Evolutionary conservation across 2,329 filamentous ascomycete genomes (phyloP).

Genomic region (Calonectria pteridis): DNA sequence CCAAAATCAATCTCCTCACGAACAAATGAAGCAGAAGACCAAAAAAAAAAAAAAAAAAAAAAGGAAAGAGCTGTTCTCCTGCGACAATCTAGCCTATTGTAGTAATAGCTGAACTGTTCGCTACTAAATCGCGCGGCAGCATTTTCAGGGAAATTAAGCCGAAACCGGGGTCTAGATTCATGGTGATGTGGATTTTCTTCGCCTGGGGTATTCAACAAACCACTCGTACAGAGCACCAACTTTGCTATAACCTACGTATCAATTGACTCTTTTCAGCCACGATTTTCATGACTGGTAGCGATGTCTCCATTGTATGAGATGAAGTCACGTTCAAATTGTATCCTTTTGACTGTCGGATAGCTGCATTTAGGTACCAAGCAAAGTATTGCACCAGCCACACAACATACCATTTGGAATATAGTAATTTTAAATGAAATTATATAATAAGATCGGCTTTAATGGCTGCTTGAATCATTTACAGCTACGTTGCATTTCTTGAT

Average conservation of each 20-base stretch:
- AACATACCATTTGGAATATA: too few relatives aligned
- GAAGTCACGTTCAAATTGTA: background rate
- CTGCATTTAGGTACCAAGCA: too few relatives aligned
- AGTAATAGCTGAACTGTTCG: background rate
- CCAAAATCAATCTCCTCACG: background rate
- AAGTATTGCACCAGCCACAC: too few relatives aligned
- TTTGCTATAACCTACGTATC: background rate
- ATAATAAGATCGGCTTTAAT: too few relatives aligned
- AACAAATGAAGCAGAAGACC: too few relatives aligned
- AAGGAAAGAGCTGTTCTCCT: background rate
- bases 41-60: background rate
- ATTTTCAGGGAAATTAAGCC: background rate
- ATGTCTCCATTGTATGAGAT: background rate
- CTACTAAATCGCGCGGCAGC: background rate
- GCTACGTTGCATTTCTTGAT: too few relatives aligned
- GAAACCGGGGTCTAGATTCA: background rate
- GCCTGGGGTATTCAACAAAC: background rate
- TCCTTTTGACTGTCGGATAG: too few relatives aligned
- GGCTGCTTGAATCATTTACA: too few relatives aligned
- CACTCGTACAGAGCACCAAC: background rate
- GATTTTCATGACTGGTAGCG: background rate
- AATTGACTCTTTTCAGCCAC: background rate
- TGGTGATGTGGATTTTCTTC: background rate
- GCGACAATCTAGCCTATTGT: background rate
- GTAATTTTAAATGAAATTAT: too few relatives aligned